A percentile compares a stretch with the other conserved stretches of the same genome.
Conservation (phyloP, 129 eudicot species). For the Mikania micrantha region DNA sequence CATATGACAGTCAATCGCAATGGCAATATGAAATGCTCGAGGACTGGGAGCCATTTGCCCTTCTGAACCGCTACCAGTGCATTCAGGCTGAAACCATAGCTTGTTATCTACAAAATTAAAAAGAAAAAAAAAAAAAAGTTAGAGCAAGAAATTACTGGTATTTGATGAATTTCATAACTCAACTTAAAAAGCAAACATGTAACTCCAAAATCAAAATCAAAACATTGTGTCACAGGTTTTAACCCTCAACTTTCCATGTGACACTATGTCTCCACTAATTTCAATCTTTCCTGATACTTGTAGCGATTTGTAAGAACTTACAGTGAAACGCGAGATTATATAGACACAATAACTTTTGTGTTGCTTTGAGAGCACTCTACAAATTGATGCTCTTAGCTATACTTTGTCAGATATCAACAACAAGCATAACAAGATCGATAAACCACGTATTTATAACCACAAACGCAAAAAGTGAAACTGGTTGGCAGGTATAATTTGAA, state of each 20-base stretch:
- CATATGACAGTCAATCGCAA: constrained; percentile 88
- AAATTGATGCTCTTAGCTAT: not conserved
- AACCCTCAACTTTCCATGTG: not conserved
- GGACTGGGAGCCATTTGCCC: constrained; percentile 84
- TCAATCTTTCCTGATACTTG: not conserved
- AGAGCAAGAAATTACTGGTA: not conserved
- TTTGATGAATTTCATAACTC: constrained; percentile 5
- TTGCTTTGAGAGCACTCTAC: not conserved
- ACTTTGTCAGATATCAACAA: not conserved
- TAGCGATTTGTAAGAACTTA: not conserved
- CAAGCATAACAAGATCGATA: not conserved
- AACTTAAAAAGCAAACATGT: not conserved
- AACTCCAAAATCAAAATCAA: not conserved
- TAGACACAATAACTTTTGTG: not conserved
- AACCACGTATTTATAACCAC: not conserved
- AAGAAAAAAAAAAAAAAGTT: not conserved
- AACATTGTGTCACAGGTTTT: not conserved
- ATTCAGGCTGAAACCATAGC: constrained; percentile 89
- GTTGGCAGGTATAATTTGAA: not conserved
- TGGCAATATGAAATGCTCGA: constrained; percentile 93
- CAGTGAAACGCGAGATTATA: not conserved
- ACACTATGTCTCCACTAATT: not conserved
- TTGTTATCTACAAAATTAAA: constrained; percentile 53
- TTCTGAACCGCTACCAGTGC: constrained; percentile 80
- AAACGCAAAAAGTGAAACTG: not conserved